Conservation (phyloP, 2,329 filamentous ascomycete species). For the Aschersonia sp. region DNA sequence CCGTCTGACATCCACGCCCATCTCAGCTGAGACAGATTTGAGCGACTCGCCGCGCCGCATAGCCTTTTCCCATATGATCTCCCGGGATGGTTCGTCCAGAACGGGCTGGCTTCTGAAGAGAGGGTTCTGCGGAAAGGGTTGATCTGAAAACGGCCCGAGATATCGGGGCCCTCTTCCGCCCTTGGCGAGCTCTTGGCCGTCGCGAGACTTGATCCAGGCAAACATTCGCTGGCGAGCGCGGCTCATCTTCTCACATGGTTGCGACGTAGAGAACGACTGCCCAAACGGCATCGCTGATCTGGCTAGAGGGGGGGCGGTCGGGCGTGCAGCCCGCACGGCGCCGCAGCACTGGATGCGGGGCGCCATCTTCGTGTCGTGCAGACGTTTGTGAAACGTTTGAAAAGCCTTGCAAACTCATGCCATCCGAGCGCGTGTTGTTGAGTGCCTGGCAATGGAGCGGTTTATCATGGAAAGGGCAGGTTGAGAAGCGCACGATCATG, state of each 20-base stretch:
- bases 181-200: slow-evolving; percentile 12
- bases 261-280: slow-evolving; percentile 25
- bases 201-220: slow-evolving; percentile 18
- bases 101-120: slow-evolving; percentile 58
- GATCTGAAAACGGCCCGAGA: slow-evolving; percentile 21
- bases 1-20: slow-evolving; percentile 67
- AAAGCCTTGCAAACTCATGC: too few species aligned
- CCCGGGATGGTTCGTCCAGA: slow-evolving; percentile 56
- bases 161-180: slow-evolving; percentile 18
- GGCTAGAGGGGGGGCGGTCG: slow-evolving; percentile 1
- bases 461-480: too few species aligned
- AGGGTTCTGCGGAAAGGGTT: slow-evolving; percentile 62
- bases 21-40: slow-evolving; percentile 61
- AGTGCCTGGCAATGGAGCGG: too few species aligned
- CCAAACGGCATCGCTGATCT: slow-evolving; percentile 5
- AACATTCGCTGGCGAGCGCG: slow-evolving; percentile 22
- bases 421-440: too few species aligned
- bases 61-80: slow-evolving; percentile 59
- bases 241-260: slow-evolving; percentile 21
- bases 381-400: too few species aligned
- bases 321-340: slow-evolving; percentile 9
- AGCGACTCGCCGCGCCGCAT: slow-evolving; percentile 52
- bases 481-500: too few species aligned
- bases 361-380: slow-evolving; percentile 1
- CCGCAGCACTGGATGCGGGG: slow-evolving; percentile 12